A percentile compares a stretch with the other conserved stretches of the same genome.
phyloP scores from a whole-genome alignment of 1,284 basidiomycete genomes.

The Fomitopsis schrenkii region DNA sequence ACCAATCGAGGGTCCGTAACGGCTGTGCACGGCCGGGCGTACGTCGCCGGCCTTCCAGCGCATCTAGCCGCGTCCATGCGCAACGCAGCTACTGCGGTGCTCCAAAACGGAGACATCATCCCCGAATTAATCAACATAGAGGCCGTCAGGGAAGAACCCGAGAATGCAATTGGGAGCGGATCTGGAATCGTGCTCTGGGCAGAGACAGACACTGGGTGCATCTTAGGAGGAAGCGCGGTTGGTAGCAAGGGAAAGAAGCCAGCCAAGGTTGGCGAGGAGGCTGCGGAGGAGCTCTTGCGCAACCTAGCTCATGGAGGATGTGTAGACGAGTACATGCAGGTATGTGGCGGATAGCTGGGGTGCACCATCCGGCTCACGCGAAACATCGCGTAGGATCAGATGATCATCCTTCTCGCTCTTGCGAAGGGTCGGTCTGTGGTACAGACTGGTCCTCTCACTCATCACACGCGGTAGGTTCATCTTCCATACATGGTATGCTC shows the following conservation, averaged over 20 bases:
- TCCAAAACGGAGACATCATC: conserved; percentile 28
- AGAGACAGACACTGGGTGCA: conserved; percentile 57
- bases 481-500: neutral
- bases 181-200: conserved; percentile 72
- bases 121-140: conserved; percentile 35
- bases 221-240: conserved; percentile 61
- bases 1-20: conserved; percentile 49
- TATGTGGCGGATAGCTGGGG: conserved; percentile 17
- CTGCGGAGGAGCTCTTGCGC: conserved; percentile 50
- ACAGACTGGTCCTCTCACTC: conserved; percentile 48
- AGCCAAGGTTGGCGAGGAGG: conserved; percentile 47
- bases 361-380: neutral
- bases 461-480: conserved; percentile 58
- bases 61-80: conserved; percentile 51
- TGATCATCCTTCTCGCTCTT: conserved; percentile 70
- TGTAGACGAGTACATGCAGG: conserved; percentile 62
- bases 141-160: conserved; percentile 40
- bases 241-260: conserved; percentile 46
- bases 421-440: conserved; percentile 58
- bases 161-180: conserved; percentile 50
- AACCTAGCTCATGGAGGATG: conserved; percentile 59
- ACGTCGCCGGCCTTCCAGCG: conserved; percentile 55
- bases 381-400: conserved; percentile 54
- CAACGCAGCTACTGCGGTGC: conserved; percentile 40
- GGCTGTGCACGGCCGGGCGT: conserved; percentile 50